phyloP scores from a whole-genome alignment of 2,329 filamentous ascomycete genomes.

The Phialophora macrospora region DNA sequence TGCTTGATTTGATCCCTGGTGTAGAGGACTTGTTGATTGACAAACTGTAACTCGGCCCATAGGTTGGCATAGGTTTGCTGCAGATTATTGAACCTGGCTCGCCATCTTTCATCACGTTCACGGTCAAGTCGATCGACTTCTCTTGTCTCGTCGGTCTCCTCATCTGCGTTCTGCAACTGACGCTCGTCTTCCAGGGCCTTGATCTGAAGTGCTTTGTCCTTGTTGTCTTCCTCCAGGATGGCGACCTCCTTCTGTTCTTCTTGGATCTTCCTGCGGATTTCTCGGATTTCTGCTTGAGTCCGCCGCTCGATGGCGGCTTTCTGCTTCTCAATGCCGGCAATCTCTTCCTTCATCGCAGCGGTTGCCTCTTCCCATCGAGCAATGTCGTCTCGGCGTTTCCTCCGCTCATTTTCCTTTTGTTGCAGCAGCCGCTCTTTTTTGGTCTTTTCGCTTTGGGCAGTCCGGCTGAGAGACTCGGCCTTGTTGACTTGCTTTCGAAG shows the following conservation, averaged over 20 bases:
- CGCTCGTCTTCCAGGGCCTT: constrained; percentile 66
- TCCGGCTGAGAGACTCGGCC: constrained; percentile 79
- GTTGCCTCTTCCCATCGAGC: constrained; percentile 62
- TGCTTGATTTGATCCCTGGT: constrained; percentile 41
- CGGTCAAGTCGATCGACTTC: constrained; percentile 57
- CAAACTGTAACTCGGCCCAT: constrained; percentile 35
- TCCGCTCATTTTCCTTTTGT: constrained; percentile 64
- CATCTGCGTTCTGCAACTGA: constrained; percentile 54
- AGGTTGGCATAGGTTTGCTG: constrained; percentile 50
- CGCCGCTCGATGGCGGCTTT: constrained; percentile 50
- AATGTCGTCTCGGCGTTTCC: constrained; percentile 66
- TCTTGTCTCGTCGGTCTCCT: constrained; percentile 56
- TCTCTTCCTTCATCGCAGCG: constrained; percentile 57
- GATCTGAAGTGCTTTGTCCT: constrained; percentile 64
- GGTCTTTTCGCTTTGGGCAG: constrained; percentile 75
- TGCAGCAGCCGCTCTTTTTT: constrained; percentile 72
- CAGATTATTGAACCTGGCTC: constrained; percentile 50
- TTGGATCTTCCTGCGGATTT: constrained; percentile 52
- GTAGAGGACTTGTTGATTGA: constrained; percentile 36
- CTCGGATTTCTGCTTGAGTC: constrained; percentile 47
- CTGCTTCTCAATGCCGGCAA: constrained; percentile 51
- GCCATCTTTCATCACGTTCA: constrained; percentile 55
- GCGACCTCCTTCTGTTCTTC: constrained; percentile 58
- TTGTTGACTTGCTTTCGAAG: constrained; percentile 79
- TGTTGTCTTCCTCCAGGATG: constrained; percentile 64